Percentiles rank a stretch among this genome's conserved stretches.
Conservation (phyloP, 208 protist species). For the Strigomonas culicis region DNA sequence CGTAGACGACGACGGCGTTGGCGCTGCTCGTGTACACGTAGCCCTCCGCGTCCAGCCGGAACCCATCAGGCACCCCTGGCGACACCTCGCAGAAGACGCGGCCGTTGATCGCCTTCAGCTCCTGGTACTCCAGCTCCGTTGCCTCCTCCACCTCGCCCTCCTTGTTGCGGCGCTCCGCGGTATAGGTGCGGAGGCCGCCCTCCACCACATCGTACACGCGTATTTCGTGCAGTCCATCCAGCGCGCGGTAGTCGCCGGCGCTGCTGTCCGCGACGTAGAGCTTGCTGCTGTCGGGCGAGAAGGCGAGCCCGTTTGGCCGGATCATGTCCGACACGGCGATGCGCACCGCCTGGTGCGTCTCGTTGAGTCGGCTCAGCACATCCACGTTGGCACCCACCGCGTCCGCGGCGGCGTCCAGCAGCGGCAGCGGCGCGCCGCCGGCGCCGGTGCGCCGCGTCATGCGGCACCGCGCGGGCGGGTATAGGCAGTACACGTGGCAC, state of each 20-base stretch:
- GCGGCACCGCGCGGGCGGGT: slow-evolving; percentile 16
- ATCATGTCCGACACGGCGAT: slow-evolving; percentile 15
- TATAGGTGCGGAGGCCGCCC: slow-evolving; percentile 13
- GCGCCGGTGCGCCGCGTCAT: slow-evolving; percentile 18
- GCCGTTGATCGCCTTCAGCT: slow-evolving; percentile 18
- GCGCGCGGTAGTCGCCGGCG: slow-evolving; percentile 12
- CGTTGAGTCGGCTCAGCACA: slow-evolving; percentile 14
- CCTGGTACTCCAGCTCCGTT: slow-evolving; percentile 17
- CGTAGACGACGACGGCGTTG: slow-evolving; percentile 20
- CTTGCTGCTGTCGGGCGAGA: slow-evolving; percentile 23
- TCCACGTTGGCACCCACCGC: neutral
- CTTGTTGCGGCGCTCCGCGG: slow-evolving; percentile 20
- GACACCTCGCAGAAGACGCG: slow-evolving; percentile 18
- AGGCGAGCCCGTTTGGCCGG: slow-evolving; percentile 23
- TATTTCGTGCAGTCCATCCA: slow-evolving; percentile 17
- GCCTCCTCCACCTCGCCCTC: slow-evolving; percentile 18
- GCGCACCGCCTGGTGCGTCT: slow-evolving; percentile 15
- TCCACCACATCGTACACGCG: slow-evolving; percentile 23
- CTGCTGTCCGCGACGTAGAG: slow-evolving; percentile 29
- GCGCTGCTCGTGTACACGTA: slow-evolving; percentile 26
- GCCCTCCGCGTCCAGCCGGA: slow-evolving; percentile 25
- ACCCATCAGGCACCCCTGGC: slow-evolving; percentile 25
- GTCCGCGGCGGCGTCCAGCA: neutral
- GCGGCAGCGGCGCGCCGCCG: slow-evolving; percentile 16
- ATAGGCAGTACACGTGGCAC: slow-evolving; percentile 22